Base-by-base conservation (phyloP, 129 eudicot species). In the Artemisia argyi region DNA sequence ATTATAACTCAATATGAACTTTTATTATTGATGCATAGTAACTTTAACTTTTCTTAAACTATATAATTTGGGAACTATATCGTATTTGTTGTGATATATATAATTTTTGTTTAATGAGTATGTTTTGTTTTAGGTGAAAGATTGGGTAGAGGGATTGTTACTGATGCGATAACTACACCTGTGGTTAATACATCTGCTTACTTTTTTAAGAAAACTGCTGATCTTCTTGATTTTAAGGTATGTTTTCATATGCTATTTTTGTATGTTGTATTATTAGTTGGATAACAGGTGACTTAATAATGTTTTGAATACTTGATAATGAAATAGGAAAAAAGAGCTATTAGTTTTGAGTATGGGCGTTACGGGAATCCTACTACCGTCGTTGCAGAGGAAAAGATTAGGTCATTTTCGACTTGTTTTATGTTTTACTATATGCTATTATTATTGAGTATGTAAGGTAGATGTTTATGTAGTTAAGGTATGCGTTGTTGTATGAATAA, bases 91-190 rank as follows among this genome's bases (percentile, higher is more conserved):
- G n/a, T n/a, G n/a, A n/a, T n/a, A n/a, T n/a, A 20, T 20, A n/a
- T n/a, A 47, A 47, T 57, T 24, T 2, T 61, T 5, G 61, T 26
- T 26, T 26, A 55, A 54, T 18, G 0, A 0, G 10, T 0, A 47
- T 4, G 5, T 30, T 3, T 16, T 69, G 49, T 15, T 57, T 74
- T 84, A n/a, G n/a, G n/a, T n/a, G n/a, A n/a, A n/a, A n/a, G n/a
- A n/a, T n/a, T n/a, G n/a, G n/a, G n/a, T n/a, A 92, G 96, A 39
- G 83, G 86, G 24, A 82, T 86, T 80, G 91, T 77, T 71, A 83
- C 86, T 60, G 96, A 92, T 89, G 97, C 97, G n/a, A 86, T 92
- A 73, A 89, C 97, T 79, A 92, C 97, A 13, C 97, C 97, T 10
- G 91, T 92, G 28, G 87, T 89, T 56, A 89, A 89, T 52, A 92